phyloP scores from a whole-genome alignment of 306 rosid genomes.

The Corylus heterophylla region DNA sequence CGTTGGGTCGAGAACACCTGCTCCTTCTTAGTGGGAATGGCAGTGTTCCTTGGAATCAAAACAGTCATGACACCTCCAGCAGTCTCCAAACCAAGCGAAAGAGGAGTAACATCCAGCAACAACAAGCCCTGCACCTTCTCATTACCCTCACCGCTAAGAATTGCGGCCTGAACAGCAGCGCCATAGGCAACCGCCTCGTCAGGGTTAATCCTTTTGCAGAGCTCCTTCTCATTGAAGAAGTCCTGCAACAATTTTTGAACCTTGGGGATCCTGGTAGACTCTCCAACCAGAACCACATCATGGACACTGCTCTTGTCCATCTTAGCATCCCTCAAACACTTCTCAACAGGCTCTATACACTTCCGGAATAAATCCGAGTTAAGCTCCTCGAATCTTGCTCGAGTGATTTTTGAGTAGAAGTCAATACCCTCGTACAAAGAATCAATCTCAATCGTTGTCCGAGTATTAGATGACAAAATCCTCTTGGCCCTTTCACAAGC shows the following conservation, averaged over 20 bases:
- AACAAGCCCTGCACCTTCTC: not conserved
- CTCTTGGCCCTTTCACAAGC: slow-evolving; percentile 50
- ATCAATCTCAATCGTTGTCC: slow-evolving; percentile 41
- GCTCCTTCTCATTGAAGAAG: slow-evolving; percentile 38
- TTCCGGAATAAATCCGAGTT: slow-evolving; percentile 39
- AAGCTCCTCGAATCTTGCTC: slow-evolving; percentile 37
- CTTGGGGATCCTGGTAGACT: slow-evolving; percentile 43
- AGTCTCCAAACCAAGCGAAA: not conserved
- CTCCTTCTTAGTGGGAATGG: not conserved
- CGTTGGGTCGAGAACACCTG: slow-evolving; percentile 26
- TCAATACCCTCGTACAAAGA: slow-evolving; percentile 42
- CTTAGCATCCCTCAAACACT: slow-evolving; percentile 38
- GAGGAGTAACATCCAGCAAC: not conserved
- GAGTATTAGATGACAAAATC: slow-evolving; percentile 39
- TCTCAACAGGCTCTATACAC: slow-evolving; percentile 42
- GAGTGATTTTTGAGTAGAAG: slow-evolving; percentile 26
- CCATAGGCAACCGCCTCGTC: slow-evolving; percentile 49
- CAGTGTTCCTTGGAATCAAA: not conserved
- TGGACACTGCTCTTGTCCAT: slow-evolving; percentile 32
- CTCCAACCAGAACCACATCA: slow-evolving; percentile 43
- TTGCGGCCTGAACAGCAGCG: slow-evolving; percentile 44
- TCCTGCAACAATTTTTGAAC: slow-evolving; percentile 38
- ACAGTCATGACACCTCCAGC: not conserved
- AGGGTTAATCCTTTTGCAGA: slow-evolving; percentile 42
- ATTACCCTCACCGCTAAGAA: slow-evolving; percentile 30